Evolutionary conservation across 805 yeast species (phyloP), one percentile per base, ranked within the genome.

Genomic region (Priceomyces castillae): DNA sequence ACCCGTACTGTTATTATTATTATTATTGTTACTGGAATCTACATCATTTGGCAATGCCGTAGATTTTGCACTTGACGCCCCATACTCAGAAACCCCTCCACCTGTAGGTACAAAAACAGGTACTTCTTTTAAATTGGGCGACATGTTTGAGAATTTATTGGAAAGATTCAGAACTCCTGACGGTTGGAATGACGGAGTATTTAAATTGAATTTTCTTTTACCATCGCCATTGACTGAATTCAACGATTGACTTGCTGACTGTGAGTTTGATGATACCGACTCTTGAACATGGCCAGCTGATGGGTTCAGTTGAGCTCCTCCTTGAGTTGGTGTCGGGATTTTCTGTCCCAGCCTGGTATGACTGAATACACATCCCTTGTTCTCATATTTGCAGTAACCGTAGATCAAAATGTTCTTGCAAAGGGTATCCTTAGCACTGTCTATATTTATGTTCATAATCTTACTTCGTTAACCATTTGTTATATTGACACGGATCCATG

Each of bases 301-400:
- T n/a, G n/a, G 15, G 15, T n/a, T 28, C 31, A 28, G 31, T 28
- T 11, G 31, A 28, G 31, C 15, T 12, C 15, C 15, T 10, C 10
- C 5, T 28, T 30, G 33, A 11, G 43, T 26, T 5, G 41, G 33
- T 47, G 14, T 48, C 39, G 43, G 42, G 25, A 34, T 47, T 15
- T 36, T 14, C 34, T 42, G 56, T 37, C 66, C 70, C 31, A 59
- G 64, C 46, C 36, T 19, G 12, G 77, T 84, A 60, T 87, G 95
- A 40, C 79, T 81, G 58, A 87, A 89, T 2, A 83, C 84, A 59
- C 96, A 89, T 9, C 96, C 96, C 55, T 87, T 88, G 52, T 85
- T 84, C 54, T 86, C 90, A 65, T 78, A 88, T 61, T 87, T 87
- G 70, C 97, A 89, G 56, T 77, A 87, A 3, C 96, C 97, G 67